Base-by-base conservation (phyloP, 176 grass and related monocot species). In the Musa troglodytarum region DNA sequence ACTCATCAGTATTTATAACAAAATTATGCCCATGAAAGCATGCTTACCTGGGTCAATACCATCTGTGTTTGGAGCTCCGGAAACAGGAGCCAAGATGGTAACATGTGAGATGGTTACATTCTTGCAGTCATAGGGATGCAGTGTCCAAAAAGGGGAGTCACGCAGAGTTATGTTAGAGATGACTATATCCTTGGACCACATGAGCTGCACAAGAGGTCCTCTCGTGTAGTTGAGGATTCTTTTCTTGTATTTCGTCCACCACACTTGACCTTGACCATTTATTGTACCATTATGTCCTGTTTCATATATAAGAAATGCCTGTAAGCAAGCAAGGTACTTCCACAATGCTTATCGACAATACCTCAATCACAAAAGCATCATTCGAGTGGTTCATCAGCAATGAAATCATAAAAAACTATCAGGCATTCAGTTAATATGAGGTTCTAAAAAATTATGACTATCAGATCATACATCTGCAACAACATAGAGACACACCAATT, bases 101-200 rank as follows among this genome's bases (percentile, higher is more conserved):
- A 75, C 73, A 75, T 75, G 58, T 20, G 73, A 58, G 12, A 75
- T n/a, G 17, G 54, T 75, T 19, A 75, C 73, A 49, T 75, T 75
- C 6, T 75, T 75, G 54, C 73, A 75, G 6, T 75, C 73, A 21
- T 58, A 75, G 15, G 73, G 73, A 75, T 75, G 73, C 1, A 75
- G 21, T n/a, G 73, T 75, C 73, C 73, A 75, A 20, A 75, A 75
- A 75, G 73, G 73, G 59, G 73, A 75, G 59, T 75, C 73, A 61
- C 73, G 73, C 14, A 75, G 54, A 49, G 73, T 75, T 59, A 75
- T 75, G 73, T 75, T 75, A 11, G 73, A 75, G 55, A 75, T 61
- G 55, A 75, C 16, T 75, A 75, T 75, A 43, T 75, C 73, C 3
- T 75, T 59, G 54, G 73, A 75, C 73, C 73, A 49, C 73, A 75